These are phyloP conservation scores for Tieghemiomyces parasiticus DNA, from an alignment of 192 early-diverging fungal species.

Conservation along the genomic window DNA sequence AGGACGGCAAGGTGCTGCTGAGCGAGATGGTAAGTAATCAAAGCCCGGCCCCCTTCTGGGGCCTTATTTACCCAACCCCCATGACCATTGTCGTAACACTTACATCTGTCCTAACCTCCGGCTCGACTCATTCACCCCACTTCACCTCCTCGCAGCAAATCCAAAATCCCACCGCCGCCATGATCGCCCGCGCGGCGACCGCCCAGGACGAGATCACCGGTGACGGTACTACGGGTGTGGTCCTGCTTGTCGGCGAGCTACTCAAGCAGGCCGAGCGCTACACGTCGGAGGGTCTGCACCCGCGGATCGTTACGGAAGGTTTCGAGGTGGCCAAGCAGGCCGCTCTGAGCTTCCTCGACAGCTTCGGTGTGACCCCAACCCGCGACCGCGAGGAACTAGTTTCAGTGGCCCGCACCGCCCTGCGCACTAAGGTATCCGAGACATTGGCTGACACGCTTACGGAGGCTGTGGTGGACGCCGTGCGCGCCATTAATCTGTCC, in stretches of 20 bases:
- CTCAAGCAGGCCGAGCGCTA: constrained; percentile 90
- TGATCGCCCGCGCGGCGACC: constrained; percentile 98
- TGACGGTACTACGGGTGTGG: constrained; percentile 96
- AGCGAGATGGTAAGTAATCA: constrained; percentile 87
- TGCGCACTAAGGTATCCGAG: constrained; percentile 87
- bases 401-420: constrained; percentile 84
- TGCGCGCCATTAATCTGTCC: constrained; percentile 66
- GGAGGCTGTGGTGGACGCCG: constrained; percentile 94
- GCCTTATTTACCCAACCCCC: no score
- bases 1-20: constrained; percentile 98
- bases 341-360: constrained; percentile 83
- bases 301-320: constrained; percentile 88
- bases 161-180: constrained; percentile 97
- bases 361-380: constrained; percentile 54
- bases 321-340: constrained; percentile 96
- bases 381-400: constrained; percentile 86
- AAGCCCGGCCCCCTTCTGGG: no score
- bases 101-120: no score
- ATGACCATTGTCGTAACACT: no score
- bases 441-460: constrained; percentile 84
- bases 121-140: not conserved
- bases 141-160: constrained; percentile 61
- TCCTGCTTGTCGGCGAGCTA: constrained; percentile 91
- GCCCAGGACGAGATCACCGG: constrained; percentile 99
- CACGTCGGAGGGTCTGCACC: constrained; percentile 94